Conservation (phyloP, 164 flowering plant species). For the Kalanchoe fedtschenkoi region DNA sequence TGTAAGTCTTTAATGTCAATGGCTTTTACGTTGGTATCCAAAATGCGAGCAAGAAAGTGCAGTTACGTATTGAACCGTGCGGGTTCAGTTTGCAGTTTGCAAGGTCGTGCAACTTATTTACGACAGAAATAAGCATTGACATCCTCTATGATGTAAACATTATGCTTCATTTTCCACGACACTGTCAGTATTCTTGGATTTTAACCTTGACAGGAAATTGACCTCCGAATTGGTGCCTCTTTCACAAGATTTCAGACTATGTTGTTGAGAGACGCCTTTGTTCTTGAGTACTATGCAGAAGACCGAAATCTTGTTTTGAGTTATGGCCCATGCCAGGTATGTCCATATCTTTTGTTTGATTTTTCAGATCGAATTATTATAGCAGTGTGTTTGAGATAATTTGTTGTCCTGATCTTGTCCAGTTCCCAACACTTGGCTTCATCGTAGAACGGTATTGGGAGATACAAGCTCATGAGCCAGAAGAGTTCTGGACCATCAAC, state of each 20-base stretch:
- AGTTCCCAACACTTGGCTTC: conserved; percentile 98
- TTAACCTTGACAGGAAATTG: conserved; percentile 62
- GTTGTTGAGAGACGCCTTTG: conserved; percentile 73
- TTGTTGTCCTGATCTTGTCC: not conserved
- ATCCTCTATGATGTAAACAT: not conserved
- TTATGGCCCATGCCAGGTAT: conserved; percentile 98
- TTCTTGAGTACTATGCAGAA: conserved; percentile 50
- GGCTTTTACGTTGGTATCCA: not conserved
- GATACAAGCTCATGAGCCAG: conserved; percentile 88
- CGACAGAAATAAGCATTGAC: not conserved
- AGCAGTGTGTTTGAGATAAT: not conserved
- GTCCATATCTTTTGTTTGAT: not conserved
- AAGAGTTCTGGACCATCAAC: conserved; percentile 88
- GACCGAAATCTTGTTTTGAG: conserved; percentile 66
- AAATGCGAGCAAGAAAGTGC: not conserved
- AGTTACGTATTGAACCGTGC: not conserved
- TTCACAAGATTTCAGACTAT: conserved; percentile 96
- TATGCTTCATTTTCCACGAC: not conserved
- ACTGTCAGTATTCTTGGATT: too few relatives aligned
- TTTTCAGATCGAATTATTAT: not conserved
- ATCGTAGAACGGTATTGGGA: conserved; percentile 96
- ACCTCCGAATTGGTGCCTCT: conserved; percentile 95
- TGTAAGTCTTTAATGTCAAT: not conserved
- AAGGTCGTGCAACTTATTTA: not conserved
- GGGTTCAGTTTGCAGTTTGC: not conserved